Evolutionary conservation across 2,329 filamentous ascomycete species (phyloP).

Genomic region (Aspergillus ruber): DNA sequence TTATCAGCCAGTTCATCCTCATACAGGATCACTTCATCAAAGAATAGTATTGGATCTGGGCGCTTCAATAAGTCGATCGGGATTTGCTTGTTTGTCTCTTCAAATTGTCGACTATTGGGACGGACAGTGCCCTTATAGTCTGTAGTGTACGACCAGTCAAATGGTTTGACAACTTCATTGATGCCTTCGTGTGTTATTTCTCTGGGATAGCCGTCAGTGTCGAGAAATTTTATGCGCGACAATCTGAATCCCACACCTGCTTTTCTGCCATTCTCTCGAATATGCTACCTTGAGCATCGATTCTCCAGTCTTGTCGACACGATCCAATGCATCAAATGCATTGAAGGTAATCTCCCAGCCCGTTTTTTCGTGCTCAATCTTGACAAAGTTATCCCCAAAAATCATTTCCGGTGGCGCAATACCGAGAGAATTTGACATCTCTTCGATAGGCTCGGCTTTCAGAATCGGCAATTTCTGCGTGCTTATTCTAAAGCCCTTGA

Average conservation of each 20-base stretch:
- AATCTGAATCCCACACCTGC: conserved; percentile 42
- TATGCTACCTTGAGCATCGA: conserved; percentile 92
- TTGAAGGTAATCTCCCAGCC: conserved; percentile 77
- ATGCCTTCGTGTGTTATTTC: conserved; percentile 77
- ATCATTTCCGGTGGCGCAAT: conserved; percentile 98
- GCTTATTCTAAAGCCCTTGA: conserved; percentile 65
- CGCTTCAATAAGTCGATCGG: conserved; percentile 80
- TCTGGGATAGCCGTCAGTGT: conserved; percentile 38
- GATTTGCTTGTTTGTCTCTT: conserved; percentile 52
- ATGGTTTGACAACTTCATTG: conserved; percentile 88
- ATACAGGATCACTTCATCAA: conserved; percentile 91
- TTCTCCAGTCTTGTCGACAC: conserved; percentile 86
- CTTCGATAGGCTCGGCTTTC: conserved; percentile 83
- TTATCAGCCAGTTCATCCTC: conserved; percentile 98
- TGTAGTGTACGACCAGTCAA: conserved; percentile 97
- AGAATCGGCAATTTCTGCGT: conserved; percentile 92
- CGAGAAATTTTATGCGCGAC: not conserved
- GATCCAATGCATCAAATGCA: conserved; percentile 79
- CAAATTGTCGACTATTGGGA: conserved; percentile 32
- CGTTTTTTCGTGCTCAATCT: conserved; percentile 65
- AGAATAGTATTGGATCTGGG: conserved; percentile 91
- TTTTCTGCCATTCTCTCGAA: conserved; percentile 77
- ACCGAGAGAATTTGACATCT: conserved; percentile 68
- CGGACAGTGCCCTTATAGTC: conserved; percentile 69
- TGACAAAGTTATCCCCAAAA: conserved; percentile 87